Evolutionary conservation across 805 yeast species (phyloP), one percentile per base, ranked within the genome.

Genomic region (Saccharomycopsis sp.): DNA sequence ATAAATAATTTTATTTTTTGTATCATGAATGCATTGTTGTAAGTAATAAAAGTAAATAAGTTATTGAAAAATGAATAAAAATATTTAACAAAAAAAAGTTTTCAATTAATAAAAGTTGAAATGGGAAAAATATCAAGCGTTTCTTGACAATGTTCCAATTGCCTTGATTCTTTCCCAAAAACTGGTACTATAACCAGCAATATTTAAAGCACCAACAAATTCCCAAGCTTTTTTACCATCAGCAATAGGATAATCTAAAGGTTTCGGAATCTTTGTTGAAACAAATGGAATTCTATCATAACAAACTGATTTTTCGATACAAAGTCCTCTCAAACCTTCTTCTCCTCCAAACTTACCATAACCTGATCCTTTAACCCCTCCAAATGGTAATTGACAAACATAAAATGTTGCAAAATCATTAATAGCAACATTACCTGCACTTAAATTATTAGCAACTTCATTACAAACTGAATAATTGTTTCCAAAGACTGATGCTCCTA

Each of bases 291-390:
- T 71, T 48, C 74, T 76, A 62, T 92, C 97, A 65, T 73, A 81
- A 45, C 95, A 87, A 3, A 92, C 74, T 33, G 94, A 77, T 56
- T 92, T 92, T 40, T 86, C 83, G 42, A 77, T 69, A 58, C 97
- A 89, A 34, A 92, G 65, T 0, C 96, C 96, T 31, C 85, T 74
- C 32, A 92, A 67, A 2, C 99, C 99, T 66, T 92, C 99, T 56
- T 81, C 95, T 35, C 99, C 99, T 18, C 96, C 95, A 64, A 92
- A 92, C 57, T 89, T 89, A 42, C 98, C 98, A 55, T 87, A 92
- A 0, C 99, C 99, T 4, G 95, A 82, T 34, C 87, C 92, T 50
- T 79, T 79, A 21, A 74, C 74, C 23, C 99, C 99, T 40, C 99
- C 99, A 62, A 92, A 92, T 25, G 99, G 99, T 51, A 92, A 67